Evolutionary conservation across 306 rosid species (phyloP), one percentile per base, ranked within the genome.

Genomic region (Amphicarpaea edgeworthii): DNA sequence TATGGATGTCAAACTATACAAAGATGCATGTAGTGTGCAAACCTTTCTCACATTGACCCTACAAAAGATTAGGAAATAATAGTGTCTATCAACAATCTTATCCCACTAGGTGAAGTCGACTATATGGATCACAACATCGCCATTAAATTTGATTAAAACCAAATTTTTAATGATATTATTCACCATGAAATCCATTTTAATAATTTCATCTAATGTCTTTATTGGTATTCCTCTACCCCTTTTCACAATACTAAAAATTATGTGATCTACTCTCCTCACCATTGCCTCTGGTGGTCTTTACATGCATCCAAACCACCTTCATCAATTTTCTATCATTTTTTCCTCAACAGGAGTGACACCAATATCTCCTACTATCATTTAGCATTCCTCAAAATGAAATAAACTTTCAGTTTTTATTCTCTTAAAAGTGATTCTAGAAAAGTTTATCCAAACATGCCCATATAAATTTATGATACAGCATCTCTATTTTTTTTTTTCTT

Each of bases 21-120:
- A 50, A 54, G 24, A 67, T 42, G 54, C 17, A n/a, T n/a, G n/a
- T n/a, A 20, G 20, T 8, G 46, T 20, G 15, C 70, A 76, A 72
- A 54, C 34, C 45, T 55, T 70, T 32, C 20, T 59, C 7, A 32
- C 20, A 73, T 42, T 68, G 43, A n/a, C 11, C 32, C 8, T 23
- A n/a, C 20, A 47, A 62, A 34, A 23, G 19, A 51, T 41, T 51
- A 65, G 32, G 42, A 65, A 50, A 30, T 19, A 6, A 57, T 15
- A 64, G 38, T 26, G 6, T 58, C 42, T 15, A 28, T 12, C 19
- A 58, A 59, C 7, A 28, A 7, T 28, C 42, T 59, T 59, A 30
- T 59, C 2, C 20, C 6, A 59, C 5, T 12, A 26, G 1, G 12
- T 14, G 4, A 26, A 26, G 41, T 59, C 2, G 0, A 2, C 65